Percentiles rank a stretch among this genome's conserved stretches.
These are phyloP conservation scores for Kingdonia uniflora DNA, from an alignment of 164 flowering plant genomes.

Conservation along the genomic window DNA sequence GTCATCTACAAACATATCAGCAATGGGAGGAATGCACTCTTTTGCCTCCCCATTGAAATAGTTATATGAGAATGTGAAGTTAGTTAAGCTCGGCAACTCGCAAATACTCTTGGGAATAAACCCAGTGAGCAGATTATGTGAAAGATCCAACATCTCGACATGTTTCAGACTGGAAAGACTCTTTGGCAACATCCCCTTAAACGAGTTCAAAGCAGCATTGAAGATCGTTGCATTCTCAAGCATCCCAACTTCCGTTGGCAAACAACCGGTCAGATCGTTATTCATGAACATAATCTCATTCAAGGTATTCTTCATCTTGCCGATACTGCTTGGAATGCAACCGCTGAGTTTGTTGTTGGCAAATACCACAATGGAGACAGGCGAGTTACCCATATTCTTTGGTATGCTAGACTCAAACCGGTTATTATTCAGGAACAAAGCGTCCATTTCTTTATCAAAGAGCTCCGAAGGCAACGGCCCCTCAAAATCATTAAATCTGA, in stretches of 20 bases:
- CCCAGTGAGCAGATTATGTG: conserved; percentile 40
- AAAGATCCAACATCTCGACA: conserved; percentile 28
- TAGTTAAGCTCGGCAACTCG: conserved; percentile 32
- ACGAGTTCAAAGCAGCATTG: conserved; percentile 28
- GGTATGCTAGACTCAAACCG: conserved; percentile 52
- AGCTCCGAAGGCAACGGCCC: conserved; percentile 49
- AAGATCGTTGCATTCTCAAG: conserved; percentile 41
- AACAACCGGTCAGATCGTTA: conserved; percentile 50
- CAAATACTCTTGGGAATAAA: conserved; percentile 41
- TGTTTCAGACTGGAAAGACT: conserved; percentile 23
- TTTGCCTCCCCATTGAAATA: conserved; percentile 37
- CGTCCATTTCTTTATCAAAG: conserved; percentile 50
- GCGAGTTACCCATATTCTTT: conserved; percentile 17
- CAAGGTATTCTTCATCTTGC: conserved; percentile 44
- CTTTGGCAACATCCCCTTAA: conserved; percentile 40
- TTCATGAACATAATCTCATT: conserved; percentile 43
- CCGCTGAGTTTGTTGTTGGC: conserved; percentile 24
- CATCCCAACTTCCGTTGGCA: conserved; percentile 53
- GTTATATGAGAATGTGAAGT: conserved; percentile 47
- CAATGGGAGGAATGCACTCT: background rate
- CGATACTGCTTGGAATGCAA: conserved; percentile 67
- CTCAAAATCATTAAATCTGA: conserved; percentile 68
- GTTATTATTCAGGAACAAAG: conserved; percentile 65
- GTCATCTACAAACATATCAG: background rate
- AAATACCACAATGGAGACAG: background rate